Evolutionary conservation across 2,329 filamentous ascomycete genomes (phyloP), one percentile per base, ranked within the genome.

Genomic region (Periconia digitata): DNA sequence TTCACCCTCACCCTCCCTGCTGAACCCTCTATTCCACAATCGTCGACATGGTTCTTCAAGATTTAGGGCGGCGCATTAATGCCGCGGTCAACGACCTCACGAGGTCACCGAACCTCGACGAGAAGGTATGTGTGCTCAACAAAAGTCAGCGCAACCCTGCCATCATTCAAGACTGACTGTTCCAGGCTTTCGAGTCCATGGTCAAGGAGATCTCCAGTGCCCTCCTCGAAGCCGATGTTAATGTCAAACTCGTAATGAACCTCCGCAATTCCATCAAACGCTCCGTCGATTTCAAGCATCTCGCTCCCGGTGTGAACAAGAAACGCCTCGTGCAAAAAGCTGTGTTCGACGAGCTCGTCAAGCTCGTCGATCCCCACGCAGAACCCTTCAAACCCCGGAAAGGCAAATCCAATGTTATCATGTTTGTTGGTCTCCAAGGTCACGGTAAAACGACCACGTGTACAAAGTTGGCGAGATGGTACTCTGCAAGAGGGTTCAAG

Each of bases 371-470:
- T 65, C 94, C 94, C 21, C 92, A 97, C 73, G 87, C 89, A 63
- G 92, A 96, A 58, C 87, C 92, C 0, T 99, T 96, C 80, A 94
- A 95, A 72, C 92, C 92, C 18, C 96, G 95, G 77, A 99, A 97
- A 76, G 91, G 92, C 57, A 94, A 91, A 71, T 80, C 87, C 55
- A 99, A 96, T 72, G 89, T 99, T 68, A 96, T 99, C 74, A 99
- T 99, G 94, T 97, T 99, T 71, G 94, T 99, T 54, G 94, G 94
- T 76, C 80, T 99, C 41, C 94, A 99, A 74, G 94, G 94, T 79
- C 90, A 92, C 5, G 94, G 94, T 72, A 99, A 99, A 75, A 99
- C 94, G 20, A 99, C 94, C 1, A 95, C 92, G 12, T 97, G 94
- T 81, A 99, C 94, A 35, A 99, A 99, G 75, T 80, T 99, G 55